A percentile compares a stretch with the other conserved stretches of the same genome.
phyloP scores from a whole-genome alignment of 2,329 filamentous ascomycete species.

The Trichoderma sp. region DNA sequence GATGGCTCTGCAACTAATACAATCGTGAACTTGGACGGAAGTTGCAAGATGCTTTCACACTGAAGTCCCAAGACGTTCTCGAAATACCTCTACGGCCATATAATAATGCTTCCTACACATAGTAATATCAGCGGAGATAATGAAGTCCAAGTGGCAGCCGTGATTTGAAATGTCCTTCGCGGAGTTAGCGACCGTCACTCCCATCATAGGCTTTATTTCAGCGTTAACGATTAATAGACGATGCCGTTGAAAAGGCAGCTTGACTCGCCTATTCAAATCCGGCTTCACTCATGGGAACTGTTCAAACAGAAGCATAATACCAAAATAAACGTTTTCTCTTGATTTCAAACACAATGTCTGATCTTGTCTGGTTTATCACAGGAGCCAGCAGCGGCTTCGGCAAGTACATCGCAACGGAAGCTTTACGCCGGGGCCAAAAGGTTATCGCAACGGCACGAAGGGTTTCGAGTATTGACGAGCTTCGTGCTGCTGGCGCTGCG shows the following conservation, averaged over 20 bases:
- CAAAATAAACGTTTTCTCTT: not conserved
- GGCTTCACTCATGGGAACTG: not conserved
- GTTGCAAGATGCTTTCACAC: not conserved
- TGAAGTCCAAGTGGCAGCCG: not conserved
- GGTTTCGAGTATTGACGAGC: not conserved
- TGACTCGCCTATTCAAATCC: not conserved
- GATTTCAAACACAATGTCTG: not conserved
- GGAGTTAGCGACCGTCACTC: not conserved
- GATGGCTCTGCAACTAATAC: not conserved
- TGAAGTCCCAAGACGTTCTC: not conserved
- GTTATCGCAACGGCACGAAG: not conserved
- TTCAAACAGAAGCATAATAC: not conserved
- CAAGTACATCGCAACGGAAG: not conserved
- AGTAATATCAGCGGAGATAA: not conserved
- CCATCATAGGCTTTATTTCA: not conserved
- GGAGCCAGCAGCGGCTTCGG: not conserved
- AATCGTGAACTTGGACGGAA: not conserved
- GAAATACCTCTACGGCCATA: not conserved
- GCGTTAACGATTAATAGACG: not conserved
- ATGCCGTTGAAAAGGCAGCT: not conserved
- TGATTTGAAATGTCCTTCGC: not conserved
- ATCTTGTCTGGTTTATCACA: not conserved
- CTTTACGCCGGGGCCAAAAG: not conserved
- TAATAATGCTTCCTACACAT: not conserved
- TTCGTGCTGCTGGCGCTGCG: not conserved